Evolutionary conservation across 306 rosid species (phyloP).

Genomic region (Castanea crenata): DNA sequence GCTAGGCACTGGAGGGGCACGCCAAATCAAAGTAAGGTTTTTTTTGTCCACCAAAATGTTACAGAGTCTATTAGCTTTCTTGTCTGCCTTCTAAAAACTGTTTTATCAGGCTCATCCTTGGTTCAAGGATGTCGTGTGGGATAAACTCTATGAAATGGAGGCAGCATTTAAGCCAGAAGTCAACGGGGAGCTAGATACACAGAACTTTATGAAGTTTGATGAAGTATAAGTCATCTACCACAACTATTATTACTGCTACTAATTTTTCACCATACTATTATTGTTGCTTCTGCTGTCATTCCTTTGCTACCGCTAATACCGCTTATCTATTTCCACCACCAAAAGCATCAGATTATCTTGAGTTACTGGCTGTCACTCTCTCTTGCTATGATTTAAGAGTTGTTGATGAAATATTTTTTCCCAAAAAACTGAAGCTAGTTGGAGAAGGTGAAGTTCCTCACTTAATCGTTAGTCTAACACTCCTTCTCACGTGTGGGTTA

Average conservation of each 20-base stretch:
- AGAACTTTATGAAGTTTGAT: constrained; percentile 98
- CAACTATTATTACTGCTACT: not conserved
- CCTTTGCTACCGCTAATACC: not conserved
- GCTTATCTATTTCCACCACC: not conserved
- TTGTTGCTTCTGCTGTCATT: not conserved
- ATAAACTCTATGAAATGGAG: constrained; percentile 88
- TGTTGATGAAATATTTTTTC: not conserved
- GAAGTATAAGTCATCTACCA: constrained; percentile 57
- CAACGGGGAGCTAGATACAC: constrained; percentile 96
- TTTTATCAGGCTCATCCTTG: constrained; percentile 88
- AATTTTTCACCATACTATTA: not conserved
- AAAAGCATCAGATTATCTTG: not conserved
- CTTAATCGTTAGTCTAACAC: too few relatives aligned
- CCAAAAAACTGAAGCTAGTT: too few relatives aligned
- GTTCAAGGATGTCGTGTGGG: constrained; percentile 85
- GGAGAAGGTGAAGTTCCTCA: too few relatives aligned
- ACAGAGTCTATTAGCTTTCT: constrained; percentile 6
- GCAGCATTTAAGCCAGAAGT: constrained; percentile 98
- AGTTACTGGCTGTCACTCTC: constrained; percentile 8
- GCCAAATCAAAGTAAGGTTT: constrained; percentile 70
- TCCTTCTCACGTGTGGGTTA: too few relatives aligned
- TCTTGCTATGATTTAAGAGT: constrained; percentile 10
- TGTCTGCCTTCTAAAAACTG: constrained; percentile 6
- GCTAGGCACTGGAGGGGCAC: constrained; percentile 84
- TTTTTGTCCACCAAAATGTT: constrained; percentile 22